Evolutionary conservation across 2,329 filamentous ascomycete genomes (phyloP), one percentile per base, ranked within the genome.

Genomic region (Aspergillus hiratsukae): DNA sequence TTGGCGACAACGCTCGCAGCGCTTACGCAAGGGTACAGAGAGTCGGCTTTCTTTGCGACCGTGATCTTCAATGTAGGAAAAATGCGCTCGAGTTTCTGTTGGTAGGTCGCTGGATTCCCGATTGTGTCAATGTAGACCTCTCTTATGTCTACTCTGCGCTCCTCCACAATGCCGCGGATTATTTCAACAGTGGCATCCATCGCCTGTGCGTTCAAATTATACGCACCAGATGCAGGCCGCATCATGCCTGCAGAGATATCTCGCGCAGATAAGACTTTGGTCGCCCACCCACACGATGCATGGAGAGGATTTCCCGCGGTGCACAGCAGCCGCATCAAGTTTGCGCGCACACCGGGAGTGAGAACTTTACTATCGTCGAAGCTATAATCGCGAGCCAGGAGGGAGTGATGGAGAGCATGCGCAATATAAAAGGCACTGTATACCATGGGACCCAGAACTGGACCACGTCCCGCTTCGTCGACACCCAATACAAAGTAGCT

Each of bases 81-180:
- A 52, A 95, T 81, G 58, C 86, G 81, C 76, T 93, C 88, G 53
- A 99, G 80, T 69, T 88, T 90, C 68, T 83, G 85, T 79, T 97
- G 92, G 78, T 97, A 96, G 3, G 85, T 78, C 19, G 83, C 85
- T 1, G 93, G 92, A 55, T 82, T 88, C 35, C 93, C 93, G 68
- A 97, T 89, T 2, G 93, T 97, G 76, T 99, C 93, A 70, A 99
- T 92, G 72, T 91, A 99, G 52, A 99, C 89, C 73, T 97, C 90
- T 56, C 81, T 83, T 4, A 97, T 80, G 71, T 95, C 91, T 60
- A 97, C 89, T 37, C 90, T 90, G 17, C 65, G 65, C 21, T 81
- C 80, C 8, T 84, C 85, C 37, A 94, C 81, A 3, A 96, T 89
- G 37, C 86, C 86, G 54, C 85, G 80, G 67, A 97, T 93, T 52